These are phyloP conservation scores for Leishmania turanica DNA, from an alignment of 208 protist species.

Conservation along the genomic window DNA sequence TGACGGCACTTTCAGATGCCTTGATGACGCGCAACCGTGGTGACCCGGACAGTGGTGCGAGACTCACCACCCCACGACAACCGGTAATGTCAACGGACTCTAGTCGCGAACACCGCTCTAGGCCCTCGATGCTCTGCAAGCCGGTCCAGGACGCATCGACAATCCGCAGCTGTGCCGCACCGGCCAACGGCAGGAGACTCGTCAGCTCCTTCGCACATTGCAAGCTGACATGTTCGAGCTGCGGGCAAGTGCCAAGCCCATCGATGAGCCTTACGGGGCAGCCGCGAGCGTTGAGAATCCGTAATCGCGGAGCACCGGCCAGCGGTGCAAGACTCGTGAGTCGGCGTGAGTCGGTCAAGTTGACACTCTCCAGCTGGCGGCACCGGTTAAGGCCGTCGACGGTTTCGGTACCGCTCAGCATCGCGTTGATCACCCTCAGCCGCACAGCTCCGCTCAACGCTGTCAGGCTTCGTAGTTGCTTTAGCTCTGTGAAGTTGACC, in stretches of 20 bases:
- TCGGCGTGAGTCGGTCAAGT: neutral
- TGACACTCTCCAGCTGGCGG: neutral
- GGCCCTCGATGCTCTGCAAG: neutral
- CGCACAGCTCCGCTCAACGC: neutral
- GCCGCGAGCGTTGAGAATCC: neutral
- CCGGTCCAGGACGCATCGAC: neutral
- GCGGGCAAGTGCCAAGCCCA: conserved; percentile 6
- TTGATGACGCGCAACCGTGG: neutral
- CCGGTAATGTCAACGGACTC: neutral
- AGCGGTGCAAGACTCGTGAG: neutral
- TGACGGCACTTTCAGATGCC: neutral
- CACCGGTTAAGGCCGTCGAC: neutral
- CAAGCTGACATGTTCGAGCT: neutral
- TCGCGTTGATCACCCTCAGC: neutral
- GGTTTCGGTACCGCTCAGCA: neutral
- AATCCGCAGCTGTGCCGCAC: neutral
- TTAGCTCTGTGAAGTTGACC: neutral
- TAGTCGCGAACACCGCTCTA: neutral
- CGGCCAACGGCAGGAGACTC: conserved; percentile 1
- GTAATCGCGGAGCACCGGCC: neutral
- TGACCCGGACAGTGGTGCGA: neutral
- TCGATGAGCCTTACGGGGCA: neutral
- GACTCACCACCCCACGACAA: neutral
- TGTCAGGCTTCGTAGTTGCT: neutral
- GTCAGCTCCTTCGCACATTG: neutral